A percentile compares a stretch with the other conserved stretches of the same genome.
phyloP scores from a whole-genome alignment of 805 yeast genomes.

The Barnettozyma sucrosica region DNA sequence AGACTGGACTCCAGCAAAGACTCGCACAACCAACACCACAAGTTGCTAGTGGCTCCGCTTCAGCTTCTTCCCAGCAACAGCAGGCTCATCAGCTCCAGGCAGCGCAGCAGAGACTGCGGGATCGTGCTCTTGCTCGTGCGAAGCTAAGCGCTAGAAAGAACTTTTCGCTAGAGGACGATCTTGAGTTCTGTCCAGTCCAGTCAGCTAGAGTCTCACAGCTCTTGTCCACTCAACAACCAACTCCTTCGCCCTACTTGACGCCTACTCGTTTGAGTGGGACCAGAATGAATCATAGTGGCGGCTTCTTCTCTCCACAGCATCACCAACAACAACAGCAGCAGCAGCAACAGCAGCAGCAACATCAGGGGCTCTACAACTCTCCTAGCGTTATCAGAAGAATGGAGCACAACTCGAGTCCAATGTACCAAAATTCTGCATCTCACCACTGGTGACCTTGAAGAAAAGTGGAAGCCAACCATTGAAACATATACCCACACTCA shows the following conservation, averaged over 20 bases:
- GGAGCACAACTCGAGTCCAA: constrained; percentile 9
- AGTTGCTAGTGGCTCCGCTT: background rate
- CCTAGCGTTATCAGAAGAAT: constrained; percentile 19
- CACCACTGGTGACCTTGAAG: constrained; percentile 1
- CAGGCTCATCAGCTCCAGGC: constrained; percentile 13
- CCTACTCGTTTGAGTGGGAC: constrained; percentile 17
- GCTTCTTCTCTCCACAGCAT: constrained; percentile 16
- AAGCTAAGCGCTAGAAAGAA: constrained; percentile 59
- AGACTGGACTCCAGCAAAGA: background rate
- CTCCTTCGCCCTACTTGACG: constrained; percentile 19
- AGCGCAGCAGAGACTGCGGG: constrained; percentile 14
- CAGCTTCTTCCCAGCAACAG: constrained; percentile 10
- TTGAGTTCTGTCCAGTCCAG: constrained; percentile 56
- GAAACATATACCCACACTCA: background rate
- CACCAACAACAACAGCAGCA: background rate
- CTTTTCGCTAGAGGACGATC: constrained; percentile 65
- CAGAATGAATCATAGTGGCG: constrained; percentile 10
- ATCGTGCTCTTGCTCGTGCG: constrained; percentile 33
- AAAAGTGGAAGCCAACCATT: background rate
- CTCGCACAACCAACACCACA: background rate
- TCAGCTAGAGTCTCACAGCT: background rate
- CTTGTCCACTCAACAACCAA: background rate
- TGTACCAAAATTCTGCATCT: constrained; percentile 1
- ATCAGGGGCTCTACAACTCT: constrained; percentile 8
- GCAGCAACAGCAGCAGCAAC: constrained; percentile 2